phyloP scores from a whole-genome alignment of 164 flowering plant genomes.

The Pachysandra terminalis region DNA sequence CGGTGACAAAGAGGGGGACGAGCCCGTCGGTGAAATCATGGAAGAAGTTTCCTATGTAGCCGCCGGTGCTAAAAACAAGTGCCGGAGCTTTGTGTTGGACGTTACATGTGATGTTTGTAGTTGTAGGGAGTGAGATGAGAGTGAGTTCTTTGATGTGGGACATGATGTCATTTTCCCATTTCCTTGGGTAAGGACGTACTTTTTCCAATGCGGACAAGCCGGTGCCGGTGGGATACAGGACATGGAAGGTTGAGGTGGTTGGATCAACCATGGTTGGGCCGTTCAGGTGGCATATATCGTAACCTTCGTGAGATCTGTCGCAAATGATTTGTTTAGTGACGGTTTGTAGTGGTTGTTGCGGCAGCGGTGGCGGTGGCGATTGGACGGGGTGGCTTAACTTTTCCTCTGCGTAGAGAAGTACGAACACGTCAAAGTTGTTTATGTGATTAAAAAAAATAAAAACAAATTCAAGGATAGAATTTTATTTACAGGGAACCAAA shows the following conservation, averaged over 20 bases:
- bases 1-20: slow-evolving; percentile 46
- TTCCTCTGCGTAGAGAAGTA: too few relatives aligned
- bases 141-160: slow-evolving; percentile 37
- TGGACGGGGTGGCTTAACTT: too few relatives aligned
- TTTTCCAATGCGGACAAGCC: slow-evolving; percentile 7
- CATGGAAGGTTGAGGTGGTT: slow-evolving; percentile 22
- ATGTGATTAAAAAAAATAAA: too few relatives aligned
- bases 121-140: slow-evolving; percentile 14
- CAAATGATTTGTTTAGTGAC: slow-evolving; percentile 22
- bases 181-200: slow-evolving; percentile 53
- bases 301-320: slow-evolving; percentile 30
- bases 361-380: too few relatives aligned
- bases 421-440: too few relatives aligned
- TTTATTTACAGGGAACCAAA: too few relatives aligned
- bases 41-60: slow-evolving; percentile 44
- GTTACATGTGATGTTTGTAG: slow-evolving; percentile 23
- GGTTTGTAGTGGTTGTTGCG: too few relatives aligned
- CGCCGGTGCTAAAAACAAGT: slow-evolving; percentile 35
- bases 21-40: slow-evolving; percentile 45
- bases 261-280: slow-evolving; percentile 38
- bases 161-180: slow-evolving; percentile 38
- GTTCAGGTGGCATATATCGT: slow-evolving; percentile 46
- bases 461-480: too few relatives aligned
- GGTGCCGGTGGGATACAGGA: slow-evolving; percentile 8
- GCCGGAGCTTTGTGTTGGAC: slow-evolving; percentile 32